These are phyloP conservation scores for Calonectria pteridis DNA, from an alignment of 2,329 filamentous ascomycete species.

Conservation along the genomic window DNA sequence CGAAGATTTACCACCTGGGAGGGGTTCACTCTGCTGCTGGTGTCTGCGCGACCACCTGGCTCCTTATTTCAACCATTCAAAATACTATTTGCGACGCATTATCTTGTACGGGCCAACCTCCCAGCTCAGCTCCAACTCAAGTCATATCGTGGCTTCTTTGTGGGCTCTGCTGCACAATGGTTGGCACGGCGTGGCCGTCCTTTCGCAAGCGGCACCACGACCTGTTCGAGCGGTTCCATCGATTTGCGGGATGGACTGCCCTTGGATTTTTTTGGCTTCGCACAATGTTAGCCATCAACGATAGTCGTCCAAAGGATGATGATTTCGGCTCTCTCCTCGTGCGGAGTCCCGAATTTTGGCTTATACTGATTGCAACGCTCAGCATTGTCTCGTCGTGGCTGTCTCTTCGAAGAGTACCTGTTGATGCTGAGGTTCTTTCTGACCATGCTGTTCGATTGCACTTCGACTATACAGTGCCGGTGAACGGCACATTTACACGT, in stretches of 20 bases:
- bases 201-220: slow-evolving; percentile 75
- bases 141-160: slow-evolving; percentile 70
- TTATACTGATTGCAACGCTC: slow-evolving; percentile 72
- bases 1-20: slow-evolving; percentile 66
- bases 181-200: slow-evolving; percentile 72
- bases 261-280: slow-evolving; percentile 75
- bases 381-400: slow-evolving; percentile 81
- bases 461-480: slow-evolving; percentile 73
- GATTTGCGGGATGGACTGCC: slow-evolving; percentile 79
- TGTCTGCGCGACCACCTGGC: slow-evolving; percentile 63
- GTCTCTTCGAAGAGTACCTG: slow-evolving; percentile 74
- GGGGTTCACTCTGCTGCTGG: slow-evolving; percentile 65
- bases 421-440: slow-evolving; percentile 76
- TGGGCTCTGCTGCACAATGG: slow-evolving; percentile 68
- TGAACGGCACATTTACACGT: slow-evolving; percentile 61
- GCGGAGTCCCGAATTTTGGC: slow-evolving; percentile 70
- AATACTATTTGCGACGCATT: slow-evolving; percentile 52
- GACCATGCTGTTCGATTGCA: slow-evolving; percentile 78
- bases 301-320: slow-evolving; percentile 50
- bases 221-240: slow-evolving; percentile 77
- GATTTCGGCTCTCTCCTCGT: slow-evolving; percentile 53
- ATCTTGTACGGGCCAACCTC: slow-evolving; percentile 46
- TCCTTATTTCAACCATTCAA: slow-evolving; percentile 57
- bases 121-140: slow-evolving; percentile 54
- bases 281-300: slow-evolving; percentile 66